phyloP scores from a whole-genome alignment of 2,329 filamentous ascomycete species.

The Pseudocercospora pini-densiflorae region DNA sequence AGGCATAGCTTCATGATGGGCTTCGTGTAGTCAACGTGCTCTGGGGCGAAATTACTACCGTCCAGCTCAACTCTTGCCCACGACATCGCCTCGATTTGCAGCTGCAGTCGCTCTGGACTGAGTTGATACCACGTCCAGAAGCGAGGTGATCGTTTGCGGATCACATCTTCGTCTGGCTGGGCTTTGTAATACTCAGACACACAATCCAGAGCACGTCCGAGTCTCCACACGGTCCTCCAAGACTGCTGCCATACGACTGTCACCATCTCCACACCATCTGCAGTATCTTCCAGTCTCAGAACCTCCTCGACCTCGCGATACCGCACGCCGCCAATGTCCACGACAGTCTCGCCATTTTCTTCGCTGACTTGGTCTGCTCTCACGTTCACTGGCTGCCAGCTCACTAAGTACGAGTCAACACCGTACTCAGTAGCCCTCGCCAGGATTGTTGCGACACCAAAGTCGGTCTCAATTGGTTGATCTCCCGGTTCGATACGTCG shows the following conservation, averaged over 20 bases:
- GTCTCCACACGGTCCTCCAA: conserved; percentile 11
- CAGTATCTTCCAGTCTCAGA: neutral
- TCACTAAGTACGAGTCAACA: conserved; percentile 1
- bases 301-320: neutral
- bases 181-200: conserved; percentile 4
- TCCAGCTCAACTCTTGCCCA: neutral
- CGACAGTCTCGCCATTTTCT: neutral
- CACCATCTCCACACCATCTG: neutral
- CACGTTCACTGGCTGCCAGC: neutral
- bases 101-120: neutral
- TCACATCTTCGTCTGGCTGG: neutral
- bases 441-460: conserved; percentile 2
- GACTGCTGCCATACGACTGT: conserved; percentile 5
- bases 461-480: neutral
- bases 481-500: neutral
- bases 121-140: conserved; percentile 7
- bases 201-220: neutral
- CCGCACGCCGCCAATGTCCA: neutral
- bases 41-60: neutral
- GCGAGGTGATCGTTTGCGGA: neutral
- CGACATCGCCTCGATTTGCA: neutral
- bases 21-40: conserved; percentile 1
- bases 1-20: conserved; percentile 3
- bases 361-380: neutral
- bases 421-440: neutral